Conservation (phyloP, 2,329 filamentous ascomycete species). For the Colletotrichum truncatum region DNA sequence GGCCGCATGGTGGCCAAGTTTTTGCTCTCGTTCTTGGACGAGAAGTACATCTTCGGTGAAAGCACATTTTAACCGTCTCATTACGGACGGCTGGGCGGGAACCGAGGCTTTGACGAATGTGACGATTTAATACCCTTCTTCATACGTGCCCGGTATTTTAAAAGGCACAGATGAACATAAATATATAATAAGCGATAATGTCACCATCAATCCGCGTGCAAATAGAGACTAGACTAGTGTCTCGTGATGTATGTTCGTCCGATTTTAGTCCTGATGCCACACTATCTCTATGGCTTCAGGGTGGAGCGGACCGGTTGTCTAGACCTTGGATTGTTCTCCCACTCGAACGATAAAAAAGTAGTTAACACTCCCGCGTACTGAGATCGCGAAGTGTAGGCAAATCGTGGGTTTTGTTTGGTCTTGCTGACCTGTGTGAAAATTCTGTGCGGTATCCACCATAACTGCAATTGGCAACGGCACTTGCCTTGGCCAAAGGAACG, state of each 20-base stretch:
- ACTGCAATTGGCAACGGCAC: background rate
- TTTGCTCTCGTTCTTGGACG: constrained; percentile 62
- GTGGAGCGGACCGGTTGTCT: constrained; percentile 76
- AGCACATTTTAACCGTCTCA: background rate
- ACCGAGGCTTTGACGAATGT: background rate
- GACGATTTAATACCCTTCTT: background rate
- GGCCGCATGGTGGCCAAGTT: constrained; percentile 64
- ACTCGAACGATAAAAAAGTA: constrained; percentile 63
- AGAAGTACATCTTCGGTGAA: constrained; percentile 55
- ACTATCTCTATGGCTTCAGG: constrained; percentile 66
- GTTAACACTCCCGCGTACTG: constrained; percentile 68
- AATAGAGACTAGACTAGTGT: background rate
- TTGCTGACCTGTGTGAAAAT: background rate
- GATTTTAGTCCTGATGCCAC: constrained; percentile 71
- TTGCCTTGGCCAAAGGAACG: background rate
- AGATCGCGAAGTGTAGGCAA: constrained; percentile 70
- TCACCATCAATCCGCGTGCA: background rate
- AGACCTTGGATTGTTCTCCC: constrained; percentile 72
- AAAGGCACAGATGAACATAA: background rate
- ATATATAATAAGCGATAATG: background rate
- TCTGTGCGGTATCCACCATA: background rate
- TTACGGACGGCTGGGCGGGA: background rate
- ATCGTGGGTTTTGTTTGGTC: constrained; percentile 54
- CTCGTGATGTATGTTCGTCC: constrained; percentile 59
- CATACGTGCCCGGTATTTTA: background rate